Evolutionary conservation across 2,329 filamentous ascomycete genomes (phyloP).

Genomic region (Fusarium dlaminii): DNA sequence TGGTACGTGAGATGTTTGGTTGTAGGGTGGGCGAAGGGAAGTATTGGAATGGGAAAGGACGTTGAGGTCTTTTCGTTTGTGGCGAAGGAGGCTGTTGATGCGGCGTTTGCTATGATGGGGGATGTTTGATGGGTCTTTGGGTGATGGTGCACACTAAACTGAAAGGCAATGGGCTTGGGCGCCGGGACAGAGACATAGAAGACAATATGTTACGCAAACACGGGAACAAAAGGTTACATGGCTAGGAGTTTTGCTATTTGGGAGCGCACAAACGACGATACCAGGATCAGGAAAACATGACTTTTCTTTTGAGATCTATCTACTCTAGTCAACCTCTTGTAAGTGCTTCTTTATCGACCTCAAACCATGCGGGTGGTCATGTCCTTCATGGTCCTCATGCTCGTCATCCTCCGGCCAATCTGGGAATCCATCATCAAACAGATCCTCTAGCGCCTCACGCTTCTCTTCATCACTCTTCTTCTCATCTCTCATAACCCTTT

Average conservation of each 20-base stretch:
- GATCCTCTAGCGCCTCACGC: constrained; percentile 55
- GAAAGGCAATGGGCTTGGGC: background rate
- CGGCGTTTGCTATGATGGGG: constrained; percentile 36
- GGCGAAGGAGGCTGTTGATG: constrained; percentile 27
- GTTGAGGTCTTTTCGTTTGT: constrained; percentile 37
- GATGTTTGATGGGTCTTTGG: background rate
- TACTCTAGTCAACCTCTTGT: constrained; percentile 30
- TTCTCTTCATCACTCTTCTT: constrained; percentile 51
- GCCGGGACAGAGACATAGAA: background rate
- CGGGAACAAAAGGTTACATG: background rate
- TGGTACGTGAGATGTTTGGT: constrained; percentile 44
- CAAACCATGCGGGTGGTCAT: constrained; percentile 32
- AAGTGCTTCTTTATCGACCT: constrained; percentile 38
- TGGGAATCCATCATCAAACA: constrained; percentile 69
- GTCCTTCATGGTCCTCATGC: constrained; percentile 46
- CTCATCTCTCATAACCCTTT: constrained; percentile 59
- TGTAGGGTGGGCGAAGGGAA: constrained; percentile 39
- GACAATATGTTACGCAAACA: accelerated
- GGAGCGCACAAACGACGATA: background rate
- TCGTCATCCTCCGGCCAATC: constrained; percentile 61
- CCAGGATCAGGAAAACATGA: background rate
- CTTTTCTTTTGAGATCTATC: background rate
- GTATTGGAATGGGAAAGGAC: constrained; percentile 38
- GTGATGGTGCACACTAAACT: background rate
- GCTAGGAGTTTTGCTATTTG: background rate